Conservation (phyloP, 805 yeast genomes). For the Zygosaccharomyces kombuchaensis region DNA sequence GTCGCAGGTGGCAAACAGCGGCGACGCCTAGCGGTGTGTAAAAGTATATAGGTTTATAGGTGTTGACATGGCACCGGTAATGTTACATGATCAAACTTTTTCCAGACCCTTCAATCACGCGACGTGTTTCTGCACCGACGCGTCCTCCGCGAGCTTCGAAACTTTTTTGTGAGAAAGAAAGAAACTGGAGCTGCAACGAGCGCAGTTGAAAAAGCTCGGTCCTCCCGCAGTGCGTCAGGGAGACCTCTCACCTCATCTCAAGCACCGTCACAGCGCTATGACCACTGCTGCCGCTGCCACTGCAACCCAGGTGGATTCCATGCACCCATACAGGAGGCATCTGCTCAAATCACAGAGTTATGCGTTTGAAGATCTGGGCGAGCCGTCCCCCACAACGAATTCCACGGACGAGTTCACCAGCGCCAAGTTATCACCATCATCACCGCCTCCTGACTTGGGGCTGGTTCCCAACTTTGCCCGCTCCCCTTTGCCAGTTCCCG, state of each 20-base stretch:
- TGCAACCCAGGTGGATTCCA: slow-evolving; percentile 1
- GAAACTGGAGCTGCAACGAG: background rate
- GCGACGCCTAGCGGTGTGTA: background rate
- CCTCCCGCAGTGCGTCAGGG: too few relatives aligned
- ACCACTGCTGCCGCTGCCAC: slow-evolving; percentile 8
- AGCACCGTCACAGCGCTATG: too few relatives aligned
- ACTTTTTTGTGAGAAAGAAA: slow-evolving; percentile 1
- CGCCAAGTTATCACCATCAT: slow-evolving; percentile 1
- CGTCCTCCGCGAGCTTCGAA: slow-evolving; percentile 1
- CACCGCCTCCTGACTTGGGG: background rate
- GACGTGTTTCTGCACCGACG: slow-evolving; percentile 2
- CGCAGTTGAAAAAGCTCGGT: background rate
- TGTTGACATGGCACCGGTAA: background rate
- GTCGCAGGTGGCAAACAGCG: background rate
- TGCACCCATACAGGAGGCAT: slow-evolving; percentile 18
- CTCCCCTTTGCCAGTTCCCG: too few relatives aligned
- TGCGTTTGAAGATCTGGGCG: slow-evolving; percentile 4
- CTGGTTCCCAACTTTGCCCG: too few relatives aligned
- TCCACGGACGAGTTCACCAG: slow-evolving; percentile 2
- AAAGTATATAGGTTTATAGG: background rate
- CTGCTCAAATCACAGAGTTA: slow-evolving; percentile 11
- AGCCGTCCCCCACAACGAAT: background rate
- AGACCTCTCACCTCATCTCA: too few relatives aligned
- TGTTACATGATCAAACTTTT: background rate
- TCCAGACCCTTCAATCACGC: too few relatives aligned